These are phyloP conservation scores for Mycena olivaceomarginata DNA, from an alignment of 768 basidiomycete genomes.

Conservation along the genomic window DNA sequence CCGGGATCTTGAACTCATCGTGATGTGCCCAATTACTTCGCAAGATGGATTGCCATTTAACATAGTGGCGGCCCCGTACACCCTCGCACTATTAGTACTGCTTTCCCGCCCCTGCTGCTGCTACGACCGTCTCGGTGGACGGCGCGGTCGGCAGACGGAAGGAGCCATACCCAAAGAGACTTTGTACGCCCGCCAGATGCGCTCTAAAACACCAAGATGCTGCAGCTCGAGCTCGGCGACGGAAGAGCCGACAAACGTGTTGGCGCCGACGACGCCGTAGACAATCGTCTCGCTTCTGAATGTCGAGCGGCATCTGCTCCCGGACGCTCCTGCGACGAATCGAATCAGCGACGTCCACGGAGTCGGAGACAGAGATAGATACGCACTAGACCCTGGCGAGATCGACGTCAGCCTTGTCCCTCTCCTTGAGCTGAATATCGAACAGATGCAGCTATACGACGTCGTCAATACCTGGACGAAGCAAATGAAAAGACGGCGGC, in stretches of 20 bases:
- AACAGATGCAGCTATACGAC: conserved; percentile 37
- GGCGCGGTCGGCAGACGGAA: conserved; percentile 14
- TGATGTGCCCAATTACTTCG: too few species aligned
- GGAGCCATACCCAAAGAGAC: conserved; percentile 21
- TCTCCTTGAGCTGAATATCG: conserved; percentile 40
- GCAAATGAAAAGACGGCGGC: neutral
- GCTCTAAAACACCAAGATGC: neutral
- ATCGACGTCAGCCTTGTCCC: conserved; percentile 31
- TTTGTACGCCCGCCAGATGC: conserved; percentile 3
- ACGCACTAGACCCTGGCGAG: conserved; percentile 36
- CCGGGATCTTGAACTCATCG: neutral
- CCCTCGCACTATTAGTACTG: neutral
- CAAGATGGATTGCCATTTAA: neutral
- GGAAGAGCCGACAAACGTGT: neutral
- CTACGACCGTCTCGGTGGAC: conserved; percentile 13
- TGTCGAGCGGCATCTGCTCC: conserved; percentile 40
- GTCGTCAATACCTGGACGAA: neutral
- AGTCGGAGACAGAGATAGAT: neutral
- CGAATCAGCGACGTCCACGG: neutral
- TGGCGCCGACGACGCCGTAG: conserved; percentile 39
- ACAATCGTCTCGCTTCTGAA: conserved; percentile 43
- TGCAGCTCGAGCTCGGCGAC: neutral
- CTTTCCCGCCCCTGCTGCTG: neutral
- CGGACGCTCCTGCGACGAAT: too few species aligned
- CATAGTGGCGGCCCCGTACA: neutral